Base-by-base conservation (phyloP, 2,329 filamentous ascomycete species). In the Didymella exigua region DNA sequence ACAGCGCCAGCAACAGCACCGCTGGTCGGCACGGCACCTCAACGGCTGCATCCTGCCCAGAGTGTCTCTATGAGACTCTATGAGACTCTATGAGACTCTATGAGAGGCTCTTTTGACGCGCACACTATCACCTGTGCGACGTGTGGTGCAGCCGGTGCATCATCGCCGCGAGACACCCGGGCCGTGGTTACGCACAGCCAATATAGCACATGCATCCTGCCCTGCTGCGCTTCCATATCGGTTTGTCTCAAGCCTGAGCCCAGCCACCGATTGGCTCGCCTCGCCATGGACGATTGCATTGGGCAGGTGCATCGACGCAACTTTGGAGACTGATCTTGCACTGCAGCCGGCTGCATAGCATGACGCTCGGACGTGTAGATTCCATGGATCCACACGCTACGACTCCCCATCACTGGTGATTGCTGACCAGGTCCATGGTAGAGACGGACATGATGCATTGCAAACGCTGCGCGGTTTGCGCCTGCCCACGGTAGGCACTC, bases 171-270 rank as follows among this genome's bases (percentile, higher is more conserved):
- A 55, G 24, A 48, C 23, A 45, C 41, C 48, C 48, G 55, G 61
- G 56, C 56, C 54, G 54, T 38, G 13, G 65, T 66, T 66, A 63
- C 63, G 49, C 66, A 64, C 53, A 62, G 38, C 55, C 63, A 63
- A 66, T 60, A 61, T 56, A 42, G 55, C 57, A 44, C 59, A 44
- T 61, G 60, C 62, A 59, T 36, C 51, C 26, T 57, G 47, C 56
- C 49, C 42, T 55, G 49, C 27, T 52, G 26, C 41, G 13, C 36
- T 41, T 44, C 31, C 46, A 36, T 11, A 40, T 54, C 13, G 5
- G 37, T 18, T 29, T 26, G 42, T 21, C 43, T 53, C 26, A 31
- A 36, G 24, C 16, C 8, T 14, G 23, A 27, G 30, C n/a, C 29
- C 13, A 6, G 29, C 31, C 37, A 30, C 10, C 16, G 16, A 45